Evolutionary conservation across 1,284 basidiomycete species (phyloP).

Genomic region (Mixia osmundae): DNA sequence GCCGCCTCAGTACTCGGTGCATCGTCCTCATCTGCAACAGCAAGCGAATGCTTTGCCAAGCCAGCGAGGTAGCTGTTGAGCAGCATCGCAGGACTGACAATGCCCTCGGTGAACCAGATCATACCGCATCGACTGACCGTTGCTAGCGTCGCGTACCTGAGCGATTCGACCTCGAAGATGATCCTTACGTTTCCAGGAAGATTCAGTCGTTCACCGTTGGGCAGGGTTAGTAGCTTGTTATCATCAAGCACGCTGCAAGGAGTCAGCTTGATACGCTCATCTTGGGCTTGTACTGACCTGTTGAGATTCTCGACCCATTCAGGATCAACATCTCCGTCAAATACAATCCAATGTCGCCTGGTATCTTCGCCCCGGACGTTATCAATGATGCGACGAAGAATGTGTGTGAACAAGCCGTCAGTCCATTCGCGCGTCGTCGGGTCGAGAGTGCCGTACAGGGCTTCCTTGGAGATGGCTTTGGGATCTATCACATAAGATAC

Average conservation of each 20-base stretch:
- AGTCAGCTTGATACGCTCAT: not conserved
- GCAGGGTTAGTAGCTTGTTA: slow-evolving; percentile 90
- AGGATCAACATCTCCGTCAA: slow-evolving; percentile 97
- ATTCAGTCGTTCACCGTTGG: slow-evolving; percentile 94
- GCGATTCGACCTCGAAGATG: slow-evolving; percentile 98
- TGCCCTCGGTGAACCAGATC: slow-evolving; percentile 99
- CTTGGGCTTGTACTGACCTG: slow-evolving; percentile 33
- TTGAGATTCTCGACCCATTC: slow-evolving; percentile 99
- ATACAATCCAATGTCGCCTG: slow-evolving; percentile 98
- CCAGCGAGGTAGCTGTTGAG: slow-evolving; percentile 69
- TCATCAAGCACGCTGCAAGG: slow-evolving; percentile 77
- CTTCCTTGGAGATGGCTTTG: slow-evolving; percentile 97
- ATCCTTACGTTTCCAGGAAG: slow-evolving; percentile 91
- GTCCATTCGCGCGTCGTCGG: slow-evolving; percentile 98
- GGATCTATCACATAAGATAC: slow-evolving; percentile 94
- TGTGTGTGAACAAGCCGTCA: slow-evolving; percentile 94
- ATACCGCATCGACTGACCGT: slow-evolving; percentile 99
- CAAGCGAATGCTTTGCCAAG: slow-evolving; percentile 51
- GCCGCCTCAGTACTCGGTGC: too few relatives aligned
- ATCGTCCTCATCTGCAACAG: slow-evolving; percentile 28
- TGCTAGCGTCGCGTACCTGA: slow-evolving; percentile 88
- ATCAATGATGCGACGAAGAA: slow-evolving; percentile 91
- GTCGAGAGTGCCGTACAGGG: slow-evolving; percentile 89
- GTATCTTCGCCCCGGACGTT: slow-evolving; percentile 92
- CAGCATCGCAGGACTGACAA: slow-evolving; percentile 74